Evolutionary conservation across 352 stramenopile genomes (phyloP), one percentile per base, ranked within the genome.

Genomic region (Phytopythium boreale): DNA sequence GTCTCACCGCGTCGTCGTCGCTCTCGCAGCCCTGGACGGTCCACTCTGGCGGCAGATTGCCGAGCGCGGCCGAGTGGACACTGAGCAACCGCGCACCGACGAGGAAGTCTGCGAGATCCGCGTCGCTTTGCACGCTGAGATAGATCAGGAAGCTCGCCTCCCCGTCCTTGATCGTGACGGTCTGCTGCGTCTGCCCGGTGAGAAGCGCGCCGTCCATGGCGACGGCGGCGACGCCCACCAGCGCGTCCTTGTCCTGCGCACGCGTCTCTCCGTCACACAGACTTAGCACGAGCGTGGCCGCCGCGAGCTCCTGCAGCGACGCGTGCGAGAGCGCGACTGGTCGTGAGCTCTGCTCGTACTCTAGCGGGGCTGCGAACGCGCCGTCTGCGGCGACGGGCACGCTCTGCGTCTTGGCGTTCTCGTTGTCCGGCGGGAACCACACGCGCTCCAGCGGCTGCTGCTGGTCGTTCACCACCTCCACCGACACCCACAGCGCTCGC

Each of bases 301-400:
- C 51, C 31, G 76, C 46, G 39, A 92, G 66, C 49, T 76, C 71
- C 47, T 75, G 67, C 39, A 89, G 62, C 49, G 70, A 60, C 4
- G 69, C 72, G 3, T 43, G 63, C 8, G 70, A 75, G 29, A 90
- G 61, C 12, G 58, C 49, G 8, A 92, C 49, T 0, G 76, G 44
- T 26, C 68, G 72, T 0, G 82, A 90, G 60, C 64, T 78, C 52
- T 92, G 82, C n/a, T 55, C 61, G 67, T 89, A 91, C 44, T 67
- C 63, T 11, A 87, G 27, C 7, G 27, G 49, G 5, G 36, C 36
- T 4, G 37, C 15, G 2, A 49, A 56, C 41, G 7, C 47, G 39
- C 26, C 22, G 24, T 52, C 46, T 31, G 26, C 74, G 47, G 26
- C 12, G 24, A 61, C 56, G 36, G 68, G 50, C 15, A 90, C 55